These are phyloP conservation scores for Thermomucor indicae-seudaticae DNA, from an alignment of 371 early-diverging fungal genomes.

Conservation along the genomic window DNA sequence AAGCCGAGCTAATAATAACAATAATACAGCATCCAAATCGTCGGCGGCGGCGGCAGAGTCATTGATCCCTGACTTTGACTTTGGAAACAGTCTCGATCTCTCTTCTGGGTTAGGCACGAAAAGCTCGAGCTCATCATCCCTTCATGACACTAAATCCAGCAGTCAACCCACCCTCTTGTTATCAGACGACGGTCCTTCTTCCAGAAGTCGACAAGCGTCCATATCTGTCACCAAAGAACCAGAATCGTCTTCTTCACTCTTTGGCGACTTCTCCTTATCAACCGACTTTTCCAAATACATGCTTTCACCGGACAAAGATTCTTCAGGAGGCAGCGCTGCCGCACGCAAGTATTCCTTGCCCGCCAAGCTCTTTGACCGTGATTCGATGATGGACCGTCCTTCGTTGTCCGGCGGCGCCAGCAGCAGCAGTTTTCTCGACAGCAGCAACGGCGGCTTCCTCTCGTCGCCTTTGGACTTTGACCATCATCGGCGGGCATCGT, in stretches of 20 bases:
- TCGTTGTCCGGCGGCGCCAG: slow-evolving; percentile 6
- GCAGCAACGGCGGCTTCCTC: neutral
- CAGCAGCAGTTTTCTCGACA: slow-evolving; percentile 5
- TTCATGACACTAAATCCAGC: neutral
- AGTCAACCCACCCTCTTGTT: too few species aligned
- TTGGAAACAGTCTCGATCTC: slow-evolving; percentile 46
- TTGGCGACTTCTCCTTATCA: slow-evolving; percentile 39
- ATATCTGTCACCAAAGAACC: neutral
- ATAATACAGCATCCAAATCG: neutral
- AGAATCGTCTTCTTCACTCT: slow-evolving; percentile 15
- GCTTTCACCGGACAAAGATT: too few species aligned
- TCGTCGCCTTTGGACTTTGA: slow-evolving; percentile 1
- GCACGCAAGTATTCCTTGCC: slow-evolving; percentile 32
- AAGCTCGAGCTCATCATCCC: slow-evolving; percentile 1
- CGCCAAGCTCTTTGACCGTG: slow-evolving; percentile 12
- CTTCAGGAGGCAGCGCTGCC: too few species aligned
- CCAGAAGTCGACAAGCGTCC: slow-evolving; percentile 3
- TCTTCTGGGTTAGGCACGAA: slow-evolving; percentile 1
- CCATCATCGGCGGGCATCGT: slow-evolving; percentile 10
- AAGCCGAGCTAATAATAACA: too few species aligned
- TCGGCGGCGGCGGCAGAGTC: slow-evolving; percentile 15
- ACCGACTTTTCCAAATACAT: slow-evolving; percentile 37
- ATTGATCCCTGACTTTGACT: slow-evolving; percentile 43
- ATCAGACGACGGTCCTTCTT: neutral
- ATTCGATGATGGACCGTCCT: slow-evolving; percentile 7